Base-by-base conservation (phyloP, 345 rosid species). In the Trapa bicornis region DNA sequence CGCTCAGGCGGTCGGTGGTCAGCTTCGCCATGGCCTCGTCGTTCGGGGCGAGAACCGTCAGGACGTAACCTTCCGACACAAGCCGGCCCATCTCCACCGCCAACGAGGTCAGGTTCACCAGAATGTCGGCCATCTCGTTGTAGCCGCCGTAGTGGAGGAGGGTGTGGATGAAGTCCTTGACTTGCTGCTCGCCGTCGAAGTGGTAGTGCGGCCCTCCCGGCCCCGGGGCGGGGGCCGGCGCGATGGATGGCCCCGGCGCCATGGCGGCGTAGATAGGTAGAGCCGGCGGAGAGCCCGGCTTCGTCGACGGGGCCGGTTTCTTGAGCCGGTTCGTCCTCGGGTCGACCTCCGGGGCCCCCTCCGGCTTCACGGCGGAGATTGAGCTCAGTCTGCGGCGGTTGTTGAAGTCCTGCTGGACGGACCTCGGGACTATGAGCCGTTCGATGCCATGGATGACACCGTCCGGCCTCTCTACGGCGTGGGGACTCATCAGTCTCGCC, bases 11-110 rank as follows among this genome's bases (percentile, higher is more conserved):
- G 73, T 93, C 98, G 1, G 94, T 80, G 0, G 91, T 86, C 2
- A 94, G 83, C 79, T 89, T 94, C 22, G 96, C 96, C 99, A 94
- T 94, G 5, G 97, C 97, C 68, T 94, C 99, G 14, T 94, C 99
- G 52, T 94, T 94, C 0, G 97, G 99, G 1, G 99, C 97, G 68
- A 94, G 73, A 3, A 94, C 95, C 0, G 99, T 94, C 54, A 94
- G 64, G 14, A 91, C 91, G 68, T 94, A 94, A 0, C 99, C 99
- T 68, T 94, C 97, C 0, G 99, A 94, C 0, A 94, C 99, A 0
- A 94, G 71, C 14, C 89, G 79, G 22, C 95, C 96, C 97, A 94
- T 90, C 75, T 94, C 96, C 2, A 89, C 89, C 15, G 99, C 99
- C 37, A 94, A 66, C 6, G 99, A 94, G 2, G 99, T 91, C 45